Evolutionary conservation across 441 rosid species (phyloP).

Genomic region (Lagerstroemia fauriei): DNA sequence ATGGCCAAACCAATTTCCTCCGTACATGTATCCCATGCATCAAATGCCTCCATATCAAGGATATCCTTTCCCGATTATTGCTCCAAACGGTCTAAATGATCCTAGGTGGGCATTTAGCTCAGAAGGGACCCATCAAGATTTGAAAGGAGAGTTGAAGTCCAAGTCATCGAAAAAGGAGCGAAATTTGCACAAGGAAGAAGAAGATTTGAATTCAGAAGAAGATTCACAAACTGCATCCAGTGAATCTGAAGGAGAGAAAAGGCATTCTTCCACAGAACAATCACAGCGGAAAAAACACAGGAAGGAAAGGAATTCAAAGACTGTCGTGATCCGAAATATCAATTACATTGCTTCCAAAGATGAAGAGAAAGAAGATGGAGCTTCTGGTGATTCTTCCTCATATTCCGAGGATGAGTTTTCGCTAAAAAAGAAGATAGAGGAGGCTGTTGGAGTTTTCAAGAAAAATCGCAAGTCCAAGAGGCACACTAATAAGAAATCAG

Average conservation of each 20-base stretch:
- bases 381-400: slow-evolving; percentile 41
- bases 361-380: slow-evolving; percentile 45
- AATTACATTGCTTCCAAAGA: slow-evolving; percentile 77
- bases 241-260: slow-evolving; percentile 53
- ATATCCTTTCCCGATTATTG: slow-evolving; percentile 66
- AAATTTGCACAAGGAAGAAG: slow-evolving; percentile 39
- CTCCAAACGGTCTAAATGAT: slow-evolving; percentile 48
- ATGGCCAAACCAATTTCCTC: slow-evolving; percentile 74
- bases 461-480: slow-evolving; percentile 38
- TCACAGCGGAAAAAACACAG: slow-evolving; percentile 45
- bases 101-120: slow-evolving; percentile 45
- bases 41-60: slow-evolving; percentile 65
- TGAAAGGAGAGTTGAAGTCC: slow-evolving; percentile 13
- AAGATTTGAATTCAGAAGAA: slow-evolving; percentile 47
- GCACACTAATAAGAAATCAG: slow-evolving; percentile 12
- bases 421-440: slow-evolving; percentile 54
- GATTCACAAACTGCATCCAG: slow-evolving; percentile 50
- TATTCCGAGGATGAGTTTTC: slow-evolving; percentile 53
- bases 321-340: slow-evolving; percentile 77
- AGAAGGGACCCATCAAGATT: slow-evolving; percentile 29
- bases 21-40: slow-evolving; percentile 53
- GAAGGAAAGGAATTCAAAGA: slow-evolving; percentile 63
- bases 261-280: slow-evolving; percentile 45
- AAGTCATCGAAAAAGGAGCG: slow-evolving; percentile 39
- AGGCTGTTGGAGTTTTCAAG: slow-evolving; percentile 54